Base-by-base conservation (phyloP, 768 basidiomycete genomes). In the Lyophyllum atratum region DNA sequence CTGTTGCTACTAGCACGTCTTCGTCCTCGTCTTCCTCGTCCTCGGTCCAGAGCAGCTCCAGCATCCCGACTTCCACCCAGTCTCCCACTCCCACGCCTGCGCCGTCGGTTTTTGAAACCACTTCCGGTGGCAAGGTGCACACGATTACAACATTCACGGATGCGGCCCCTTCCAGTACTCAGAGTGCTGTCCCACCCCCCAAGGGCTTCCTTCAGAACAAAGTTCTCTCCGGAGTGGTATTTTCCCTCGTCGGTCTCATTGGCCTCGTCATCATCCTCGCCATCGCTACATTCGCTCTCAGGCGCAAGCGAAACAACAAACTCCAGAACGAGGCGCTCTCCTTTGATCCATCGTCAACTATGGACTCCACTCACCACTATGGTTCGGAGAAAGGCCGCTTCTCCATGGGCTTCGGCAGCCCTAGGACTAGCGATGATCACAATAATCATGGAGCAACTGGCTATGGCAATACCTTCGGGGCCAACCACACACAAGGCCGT, bases 161-260 rank as follows among this genome's bases (percentile, higher is more conserved):
- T 33, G 69, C 68, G 1, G 37, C 70, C 28, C 58, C 75, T 9
- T 55, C 70, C 1, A 29, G 72, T 2, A 58, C 75, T 17, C 25
- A 65, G 6, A 63, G 47, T 2, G 34, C 58, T 17, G 24, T 66
- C 39, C 67, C n/a, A 58, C 47, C 66, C 15, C 45, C 66, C n/a
- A 63, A 68, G 9, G 64, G 76, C 11, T 91, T 92, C 72, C 66
- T 90, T 34, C 70, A 84, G 56, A 86, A 90, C 70, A 87, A 84
- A 69, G 74, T 80, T n/a, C 74, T 85, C n/a, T 80, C 82, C 40
- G 83, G 83, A 7, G 70, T 81, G 9, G 78, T 89, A 15, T 87
- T 90, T 56, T 70, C 77, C 28, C 49, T 85, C 19, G 74, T 76
- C 39, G 86, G 82, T 14, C 49, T 87, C 37, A 60, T 79, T 28